Evolutionary conservation across 2,329 filamentous ascomycete species (phyloP).

Genomic region (Tetracladium maxilliforme): DNA sequence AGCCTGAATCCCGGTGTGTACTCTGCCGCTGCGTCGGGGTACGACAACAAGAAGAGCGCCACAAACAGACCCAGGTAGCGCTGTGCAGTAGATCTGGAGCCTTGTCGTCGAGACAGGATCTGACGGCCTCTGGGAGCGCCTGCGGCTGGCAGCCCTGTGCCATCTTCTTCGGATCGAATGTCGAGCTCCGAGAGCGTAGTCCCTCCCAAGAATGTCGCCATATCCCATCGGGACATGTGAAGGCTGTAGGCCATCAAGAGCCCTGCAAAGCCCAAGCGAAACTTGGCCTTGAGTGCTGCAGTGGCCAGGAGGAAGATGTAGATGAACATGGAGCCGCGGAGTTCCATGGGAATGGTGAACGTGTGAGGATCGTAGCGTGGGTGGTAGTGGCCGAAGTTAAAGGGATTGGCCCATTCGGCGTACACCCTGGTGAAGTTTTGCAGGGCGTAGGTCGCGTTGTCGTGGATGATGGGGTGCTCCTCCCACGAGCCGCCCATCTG

Average conservation of each 20-base stretch:
- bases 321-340: conserved; percentile 23
- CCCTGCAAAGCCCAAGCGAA: conserved; percentile 15
- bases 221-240: conserved; percentile 21
- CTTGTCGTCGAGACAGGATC: too few relatives aligned
- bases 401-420: conserved; percentile 24
- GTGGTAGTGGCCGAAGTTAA: conserved; percentile 22
- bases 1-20: too few relatives aligned
- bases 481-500: conserved; percentile 25
- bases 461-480: conserved; percentile 22
- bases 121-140: too few relatives aligned
- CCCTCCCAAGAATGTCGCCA: conserved; percentile 22
- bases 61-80: too few relatives aligned
- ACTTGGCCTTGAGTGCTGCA: conserved; percentile 17
- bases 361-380: conserved; percentile 24
- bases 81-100: too few relatives aligned
- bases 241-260: conserved; percentile 18
- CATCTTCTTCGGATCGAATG: too few relatives aligned
- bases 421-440: conserved; percentile 21
- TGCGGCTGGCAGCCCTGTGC: too few relatives aligned
- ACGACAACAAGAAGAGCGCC: too few relatives aligned
- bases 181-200: too few relatives aligned
- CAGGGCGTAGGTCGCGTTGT: conserved; percentile 20
- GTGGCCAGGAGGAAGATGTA: conserved; percentile 24
- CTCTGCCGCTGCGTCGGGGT: too few relatives aligned
- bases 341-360: conserved; percentile 25